Evolutionary conservation across 805 yeast species (phyloP).

Genomic region (Saccharomycopsis capsularis): DNA sequence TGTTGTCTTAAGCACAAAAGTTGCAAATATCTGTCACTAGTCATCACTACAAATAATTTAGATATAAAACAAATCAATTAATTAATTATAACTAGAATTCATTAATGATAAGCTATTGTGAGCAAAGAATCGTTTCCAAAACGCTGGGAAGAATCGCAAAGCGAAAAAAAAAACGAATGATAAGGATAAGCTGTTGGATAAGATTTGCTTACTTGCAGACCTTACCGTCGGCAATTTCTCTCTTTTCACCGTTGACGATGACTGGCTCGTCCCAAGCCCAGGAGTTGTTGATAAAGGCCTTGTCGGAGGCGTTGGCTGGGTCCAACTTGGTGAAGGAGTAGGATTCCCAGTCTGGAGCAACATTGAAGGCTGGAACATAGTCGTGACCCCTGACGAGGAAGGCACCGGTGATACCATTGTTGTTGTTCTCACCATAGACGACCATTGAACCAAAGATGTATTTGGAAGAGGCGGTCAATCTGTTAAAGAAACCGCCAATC

Average conservation of each 20-base stretch:
- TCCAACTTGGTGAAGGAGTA: constrained; percentile 80
- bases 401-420: constrained; percentile 95
- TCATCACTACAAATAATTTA: no score
- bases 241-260: constrained; percentile 65
- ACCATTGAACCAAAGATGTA: constrained; percentile 90
- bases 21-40: no score
- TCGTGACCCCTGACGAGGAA: constrained; percentile 96
- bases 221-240: constrained; percentile 95
- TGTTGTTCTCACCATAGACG: constrained; percentile 97
- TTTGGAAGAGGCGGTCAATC: constrained; percentile 86
- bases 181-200: no score
- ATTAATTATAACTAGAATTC: no score
- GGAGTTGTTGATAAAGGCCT: constrained; percentile 77
- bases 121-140: no score
- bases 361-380: constrained; percentile 83
- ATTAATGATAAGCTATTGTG: no score
- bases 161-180: no score
- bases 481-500: constrained; percentile 96
- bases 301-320: constrained; percentile 66
- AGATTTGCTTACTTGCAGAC: constrained; percentile 69
- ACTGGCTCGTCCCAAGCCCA: constrained; percentile 99
- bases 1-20: no score
- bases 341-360: constrained; percentile 99
- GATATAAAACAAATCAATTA: no score
- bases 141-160: no score